Evolutionary conservation across 371 early-diverging fungal species (phyloP), one percentile per base, ranked within the genome.

Genomic region (Capniomyces stellatus): DNA sequence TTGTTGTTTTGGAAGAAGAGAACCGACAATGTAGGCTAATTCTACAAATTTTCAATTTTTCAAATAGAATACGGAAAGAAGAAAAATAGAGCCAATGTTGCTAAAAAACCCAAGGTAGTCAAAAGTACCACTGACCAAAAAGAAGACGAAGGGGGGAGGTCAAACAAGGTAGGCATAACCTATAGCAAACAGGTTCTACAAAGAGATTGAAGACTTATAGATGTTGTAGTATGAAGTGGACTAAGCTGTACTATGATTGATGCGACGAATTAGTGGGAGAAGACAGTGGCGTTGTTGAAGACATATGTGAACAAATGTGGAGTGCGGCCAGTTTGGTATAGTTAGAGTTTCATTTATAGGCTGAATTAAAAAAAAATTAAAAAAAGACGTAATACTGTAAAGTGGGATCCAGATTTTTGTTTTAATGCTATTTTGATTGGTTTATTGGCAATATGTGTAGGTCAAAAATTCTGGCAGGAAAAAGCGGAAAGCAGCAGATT

Each of bases 231-330:
- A 10, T 10, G 6, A 35, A 10, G 6, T 15, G 6, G 35, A 10
- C 15, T 15, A 15, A 10, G 35, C 35, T 10, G 15, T 35, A 35
- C 15, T 6, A 15, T 35, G 35, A 15, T 24, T 13, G 43, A 56
- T 29, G 21, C 39, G n/a, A 18, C 40, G 24, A 28, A n/a, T 29
- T 29, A 10, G 27, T 1, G 23, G 28, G 57, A 57, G 8, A 21
- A 51, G 4, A 55, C 71, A 0, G 58, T 64, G 29, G 24, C 40
- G 12, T 58, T 59, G 24, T 43, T 64, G 13, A 68, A 69, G 41
- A 29, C 51, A 19, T 69, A 68, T 46, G 47, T 67, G 23, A 46
- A 31, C 55, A 66, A 66, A 40, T 66, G 67, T 25, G 67, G 67
- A 0, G 6, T 66, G 41, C 60, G 67, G 52, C 62, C 59, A 54